Evolutionary conservation across 192 early-diverging fungal species (phyloP), one percentile per base, ranked within the genome.

Genomic region (Coemansia sp.): DNA sequence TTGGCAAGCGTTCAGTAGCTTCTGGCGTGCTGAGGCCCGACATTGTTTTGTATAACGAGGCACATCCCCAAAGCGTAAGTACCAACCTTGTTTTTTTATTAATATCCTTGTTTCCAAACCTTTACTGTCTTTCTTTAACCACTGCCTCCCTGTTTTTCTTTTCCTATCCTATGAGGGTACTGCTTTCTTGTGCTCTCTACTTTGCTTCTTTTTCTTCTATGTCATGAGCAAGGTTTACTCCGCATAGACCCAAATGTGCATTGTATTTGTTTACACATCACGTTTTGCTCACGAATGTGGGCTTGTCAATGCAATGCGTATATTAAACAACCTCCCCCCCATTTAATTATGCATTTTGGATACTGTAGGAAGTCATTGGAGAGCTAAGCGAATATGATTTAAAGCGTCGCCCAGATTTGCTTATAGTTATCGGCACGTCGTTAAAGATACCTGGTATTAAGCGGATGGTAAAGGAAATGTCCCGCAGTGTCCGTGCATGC

Each of bases 11-110:
- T 46, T 66, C 78, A 8, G 51, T 89, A 1, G 72, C 84, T 6
- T 71, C 85, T 8, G 96, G 96, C 5, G 81, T 83, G 5, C 53
- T 98, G 20, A 77, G 94, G 52, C 96, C 96, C 13, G 87, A 89
- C 58, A 89, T 98, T 71, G 90, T 98, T 3, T 72, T 98, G 5
- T 98, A 98, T 79, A 94, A 95, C 56, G 96, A 98, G 34, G 26
- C 44, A 0, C 73, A 77, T 34, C 73, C 73, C 0, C 60, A 65
- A 52, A 58, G 68, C 18, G 69, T 72, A 72, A 65, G 62, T 54
- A 28, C 32, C 9, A n/a, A n/a, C n/a, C n/a, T 30, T 50, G 33
- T 18, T 23, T 26, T 37, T 7, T 11, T 20, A 29, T 44, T 35
- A 25, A 30, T 25, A 34, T 51, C 24, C 5, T 27, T 50, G 32